phyloP scores from a whole-genome alignment of 2,329 filamentous ascomycete genomes.

The Microdochium paspali region DNA sequence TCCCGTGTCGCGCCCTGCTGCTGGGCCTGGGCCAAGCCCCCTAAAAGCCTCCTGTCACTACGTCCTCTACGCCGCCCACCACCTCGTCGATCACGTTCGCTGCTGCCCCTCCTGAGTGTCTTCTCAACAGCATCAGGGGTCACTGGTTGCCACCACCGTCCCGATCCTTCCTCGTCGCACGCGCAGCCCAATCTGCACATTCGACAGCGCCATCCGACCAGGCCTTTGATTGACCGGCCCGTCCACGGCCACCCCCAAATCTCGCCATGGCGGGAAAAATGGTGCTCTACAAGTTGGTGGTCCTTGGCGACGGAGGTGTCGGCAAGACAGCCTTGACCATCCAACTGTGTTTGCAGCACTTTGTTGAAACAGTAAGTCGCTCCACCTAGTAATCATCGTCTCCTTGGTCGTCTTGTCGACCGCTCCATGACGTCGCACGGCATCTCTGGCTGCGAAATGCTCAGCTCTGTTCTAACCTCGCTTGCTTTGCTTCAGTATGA shows the following conservation, averaged over 20 bases:
- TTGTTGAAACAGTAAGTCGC: constrained; percentile 77
- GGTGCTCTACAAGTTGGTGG: constrained; percentile 93
- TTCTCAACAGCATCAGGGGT: neutral
- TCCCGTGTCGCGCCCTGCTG: neutral
- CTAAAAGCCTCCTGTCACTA: neutral
- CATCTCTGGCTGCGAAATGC: neutral
- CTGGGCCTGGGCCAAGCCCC: neutral
- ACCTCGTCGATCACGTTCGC: neutral
- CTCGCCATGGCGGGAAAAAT: constrained; percentile 77
- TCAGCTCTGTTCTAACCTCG: constrained; percentile 1
- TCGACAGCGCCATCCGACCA: neutral
- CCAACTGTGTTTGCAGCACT: constrained; percentile 95
- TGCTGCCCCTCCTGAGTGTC: neutral
- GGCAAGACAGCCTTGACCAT: constrained; percentile 92
- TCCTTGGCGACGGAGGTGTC: constrained; percentile 87
- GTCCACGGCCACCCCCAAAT: constrained; percentile 13
- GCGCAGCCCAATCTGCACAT: neutral
- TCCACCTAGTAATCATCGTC: neutral
- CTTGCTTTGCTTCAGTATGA: constrained; percentile 51
- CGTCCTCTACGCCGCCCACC: neutral
- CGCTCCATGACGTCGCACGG: constrained; percentile 1
- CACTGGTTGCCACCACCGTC: neutral
- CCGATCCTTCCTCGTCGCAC: neutral
- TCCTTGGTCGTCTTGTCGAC: constrained; percentile 2
- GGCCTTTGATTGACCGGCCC: constrained; percentile 8